A percentile compares a stretch with the other conserved stretches of the same genome.
Evolutionary conservation across 2,329 filamentous ascomycete species (phyloP).

Genomic region (Verticillium klebahnii): DNA sequence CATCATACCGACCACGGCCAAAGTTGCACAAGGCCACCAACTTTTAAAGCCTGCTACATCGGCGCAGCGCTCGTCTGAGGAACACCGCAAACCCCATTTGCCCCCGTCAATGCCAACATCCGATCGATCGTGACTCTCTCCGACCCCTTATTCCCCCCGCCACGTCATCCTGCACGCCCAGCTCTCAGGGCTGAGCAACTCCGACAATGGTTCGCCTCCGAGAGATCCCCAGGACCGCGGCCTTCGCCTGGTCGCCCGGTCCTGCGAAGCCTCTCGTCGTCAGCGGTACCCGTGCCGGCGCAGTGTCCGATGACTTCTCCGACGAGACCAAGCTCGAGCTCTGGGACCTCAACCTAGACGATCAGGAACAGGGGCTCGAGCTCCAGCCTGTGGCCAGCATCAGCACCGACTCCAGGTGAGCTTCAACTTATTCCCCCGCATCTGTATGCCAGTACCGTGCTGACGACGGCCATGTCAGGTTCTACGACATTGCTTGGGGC

Average conservation of each 20-base stretch:
- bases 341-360: constrained; percentile 87
- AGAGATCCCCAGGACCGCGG: constrained; percentile 93
- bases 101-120: background rate
- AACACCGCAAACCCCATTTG: background rate
- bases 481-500: constrained; percentile 96
- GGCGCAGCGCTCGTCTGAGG: background rate
- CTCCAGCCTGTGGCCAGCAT: constrained; percentile 81
- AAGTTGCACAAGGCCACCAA: constrained; percentile 1
- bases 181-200: constrained; percentile 17
- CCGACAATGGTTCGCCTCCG: constrained; percentile 83
- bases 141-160: background rate
- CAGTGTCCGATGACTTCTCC: constrained; percentile 95
- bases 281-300: constrained; percentile 90
- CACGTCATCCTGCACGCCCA: constrained; percentile 1
- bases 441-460: background rate
- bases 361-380: constrained; percentile 70
- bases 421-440: background rate
- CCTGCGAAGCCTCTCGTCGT: constrained; percentile 75
- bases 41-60: background rate
- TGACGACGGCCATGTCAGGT: constrained; percentile 50
- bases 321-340: constrained; percentile 95
- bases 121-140: background rate
- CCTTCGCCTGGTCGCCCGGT: constrained; percentile 93
- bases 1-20: constrained; percentile 13
- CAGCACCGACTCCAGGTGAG: constrained; percentile 82